phyloP scores from a whole-genome alignment of 2,329 filamentous ascomycete genomes.

The Xylaria sp. region DNA sequence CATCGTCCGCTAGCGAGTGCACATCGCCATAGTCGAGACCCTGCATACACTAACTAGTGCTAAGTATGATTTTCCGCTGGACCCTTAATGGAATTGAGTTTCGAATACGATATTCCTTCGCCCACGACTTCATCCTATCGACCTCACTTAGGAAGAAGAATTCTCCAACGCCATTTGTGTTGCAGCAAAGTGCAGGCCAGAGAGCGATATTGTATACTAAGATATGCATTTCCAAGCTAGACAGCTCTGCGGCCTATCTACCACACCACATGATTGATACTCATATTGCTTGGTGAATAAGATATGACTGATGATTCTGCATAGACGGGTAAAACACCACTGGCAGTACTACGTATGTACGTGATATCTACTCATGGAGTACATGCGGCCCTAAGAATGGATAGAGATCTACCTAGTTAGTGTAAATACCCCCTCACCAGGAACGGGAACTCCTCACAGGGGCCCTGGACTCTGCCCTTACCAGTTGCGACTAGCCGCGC shows the following conservation, averaged over 20 bases:
- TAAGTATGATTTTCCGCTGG: not conserved
- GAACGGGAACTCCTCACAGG: not conserved
- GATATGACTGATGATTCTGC: not conserved
- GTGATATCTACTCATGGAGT: not conserved
- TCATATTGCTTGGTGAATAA: too few species aligned
- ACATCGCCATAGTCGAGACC: not conserved
- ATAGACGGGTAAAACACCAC: not conserved
- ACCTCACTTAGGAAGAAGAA: not conserved
- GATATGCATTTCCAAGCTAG: not conserved
- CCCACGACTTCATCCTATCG: not conserved
- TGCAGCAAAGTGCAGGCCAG: not conserved
- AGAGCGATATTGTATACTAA: not conserved
- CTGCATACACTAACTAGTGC: not conserved
- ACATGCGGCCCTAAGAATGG: conserved; percentile 1
- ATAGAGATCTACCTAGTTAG: not conserved
- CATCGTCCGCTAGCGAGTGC: not conserved
- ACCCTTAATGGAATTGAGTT: not conserved
- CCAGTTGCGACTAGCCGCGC: conserved; percentile 11
- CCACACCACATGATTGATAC: not conserved
- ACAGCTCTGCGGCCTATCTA: not conserved
- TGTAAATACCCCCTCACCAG: not conserved
- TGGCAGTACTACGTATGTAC: not conserved
- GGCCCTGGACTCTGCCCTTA: not conserved
- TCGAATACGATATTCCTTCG: not conserved
- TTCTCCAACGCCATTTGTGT: not conserved